Percentiles rank a stretch among this genome's conserved stretches.
phyloP scores from a whole-genome alignment of 345 rosid species.

The Geranium rotundifolium region DNA sequence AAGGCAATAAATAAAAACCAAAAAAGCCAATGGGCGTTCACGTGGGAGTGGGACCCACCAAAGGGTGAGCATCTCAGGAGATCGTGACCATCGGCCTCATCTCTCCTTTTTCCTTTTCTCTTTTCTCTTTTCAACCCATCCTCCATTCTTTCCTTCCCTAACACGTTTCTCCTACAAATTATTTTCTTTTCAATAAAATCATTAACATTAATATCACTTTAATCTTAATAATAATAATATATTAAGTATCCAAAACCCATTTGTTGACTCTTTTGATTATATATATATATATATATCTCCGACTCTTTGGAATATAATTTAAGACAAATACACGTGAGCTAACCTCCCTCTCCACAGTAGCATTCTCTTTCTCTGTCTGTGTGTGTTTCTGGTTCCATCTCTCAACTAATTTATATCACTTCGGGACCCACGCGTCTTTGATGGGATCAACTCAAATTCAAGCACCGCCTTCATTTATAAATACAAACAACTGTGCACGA shows the following conservation, averaged over 20 bases:
- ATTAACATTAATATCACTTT: too few relatives aligned
- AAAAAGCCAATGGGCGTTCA: slow-evolving; percentile 40
- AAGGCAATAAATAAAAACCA: not conserved
- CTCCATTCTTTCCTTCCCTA: too few relatives aligned
- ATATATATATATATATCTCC: too few relatives aligned
- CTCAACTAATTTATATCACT: slow-evolving; percentile 14
- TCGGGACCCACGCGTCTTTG: not conserved
- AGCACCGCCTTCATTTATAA: not conserved
- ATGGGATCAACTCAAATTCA: not conserved
- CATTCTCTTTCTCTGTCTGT: slow-evolving; percentile 37
- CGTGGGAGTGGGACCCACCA: slow-evolving; percentile 71
- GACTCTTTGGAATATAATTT: slow-evolving; percentile 4
- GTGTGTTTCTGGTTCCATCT: too few relatives aligned
- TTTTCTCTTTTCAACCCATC: not conserved
- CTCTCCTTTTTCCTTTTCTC: not conserved
- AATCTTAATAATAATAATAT: too few relatives aligned
- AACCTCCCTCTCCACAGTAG: slow-evolving; percentile 55
- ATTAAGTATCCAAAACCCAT: not conserved
- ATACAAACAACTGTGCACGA: too few relatives aligned
- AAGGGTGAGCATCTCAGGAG: slow-evolving; percentile 43
- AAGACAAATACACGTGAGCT: slow-evolving; percentile 75
- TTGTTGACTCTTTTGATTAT: not conserved
- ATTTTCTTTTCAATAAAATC: too few relatives aligned
- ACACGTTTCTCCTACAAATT: too few relatives aligned
- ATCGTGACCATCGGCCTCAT: slow-evolving; percentile 7